Conservation (phyloP, 1,284 basidiomycete species). For the Fomitopsis pinicola region DNA sequence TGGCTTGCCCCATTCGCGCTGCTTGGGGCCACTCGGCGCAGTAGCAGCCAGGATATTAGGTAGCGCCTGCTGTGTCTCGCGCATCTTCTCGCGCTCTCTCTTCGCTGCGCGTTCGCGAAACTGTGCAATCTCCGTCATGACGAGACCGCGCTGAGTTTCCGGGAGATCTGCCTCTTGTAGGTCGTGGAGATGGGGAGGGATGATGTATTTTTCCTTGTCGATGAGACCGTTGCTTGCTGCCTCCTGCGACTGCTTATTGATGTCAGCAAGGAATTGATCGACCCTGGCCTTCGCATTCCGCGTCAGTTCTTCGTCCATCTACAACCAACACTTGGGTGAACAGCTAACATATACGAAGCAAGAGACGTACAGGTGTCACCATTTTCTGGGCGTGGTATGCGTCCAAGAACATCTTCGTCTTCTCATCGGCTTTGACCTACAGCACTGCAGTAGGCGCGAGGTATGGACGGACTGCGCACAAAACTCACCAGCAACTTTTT, state of each 20-base stretch:
- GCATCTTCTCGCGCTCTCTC: slow-evolving; percentile 80
- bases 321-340: background rate
- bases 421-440: slow-evolving; percentile 91
- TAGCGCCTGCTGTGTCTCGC: slow-evolving; percentile 61
- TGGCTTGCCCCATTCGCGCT: slow-evolving; percentile 72
- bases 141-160: slow-evolving; percentile 90
- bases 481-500: slow-evolving; percentile 82
- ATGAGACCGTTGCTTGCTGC: slow-evolving; percentile 62
- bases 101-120: slow-evolving; percentile 87
- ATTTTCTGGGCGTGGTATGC: slow-evolving; percentile 79
- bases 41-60: slow-evolving; percentile 34
- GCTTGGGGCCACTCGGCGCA: slow-evolving; percentile 64
- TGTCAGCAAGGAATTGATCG: slow-evolving; percentile 52
- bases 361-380: slow-evolving; percentile 65
- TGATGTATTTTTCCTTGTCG: slow-evolving; percentile 78
- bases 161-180: slow-evolving; percentile 93
- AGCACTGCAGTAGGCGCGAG: slow-evolving; percentile 35
- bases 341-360: slow-evolving; percentile 7
- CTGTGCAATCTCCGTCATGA: slow-evolving; percentile 92
- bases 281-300: slow-evolving; percentile 55
- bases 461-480: slow-evolving; percentile 13
- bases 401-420: slow-evolving; percentile 83
- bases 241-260: slow-evolving; percentile 60
- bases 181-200: slow-evolving; percentile 93
- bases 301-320: slow-evolving; percentile 59